Evolutionary conservation across 805 yeast genomes (phyloP), one percentile per base, ranked within the genome.

Genomic region (Lachancea fermentati): DNA sequence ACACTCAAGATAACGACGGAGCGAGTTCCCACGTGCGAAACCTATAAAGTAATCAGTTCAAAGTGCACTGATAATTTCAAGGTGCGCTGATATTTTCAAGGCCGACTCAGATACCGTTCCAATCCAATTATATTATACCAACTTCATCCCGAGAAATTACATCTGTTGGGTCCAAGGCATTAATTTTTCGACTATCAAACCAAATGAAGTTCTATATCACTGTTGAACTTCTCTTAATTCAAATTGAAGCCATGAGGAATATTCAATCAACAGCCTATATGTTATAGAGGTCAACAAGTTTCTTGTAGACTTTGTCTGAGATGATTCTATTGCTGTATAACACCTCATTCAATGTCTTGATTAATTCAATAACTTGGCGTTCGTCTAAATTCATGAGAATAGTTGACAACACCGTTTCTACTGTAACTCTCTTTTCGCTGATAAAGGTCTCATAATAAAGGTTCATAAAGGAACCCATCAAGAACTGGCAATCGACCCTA

Each of bases 391-490:
- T 83, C 52, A 82, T 75, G 30, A 87, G 75, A 18, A 87, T 81
- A 32, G 81, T 67, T 52, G 91, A 95, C 44, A 91, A 64, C 18
- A 93, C 66, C 11, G 81, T 72, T 26, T 87, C 91, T 41, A 86
- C 80, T 40, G 81, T 81, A 47, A 81, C 67, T 60, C 81, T 79
- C 48, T 78, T 76, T 32, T 78, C 75, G 28, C 91, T 79, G 50
- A 93, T 76, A 61, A 93, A 93, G 2, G 96, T 86, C 63, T 91
- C 96, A 64, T 81, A 89, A 67, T 93, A 93, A 50, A 93, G 71
- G 58, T 88, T 89, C 25, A 93, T 76, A 60, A 93, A 93, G 30
- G 95, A 85, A 9, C 98, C 98, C 97, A 93, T 93, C 52, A 93
- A 70, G 60, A 91, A 93, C 67, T 93, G 97, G 66, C 98, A 93